A percentile compares a stretch with the other conserved stretches of the same genome.
phyloP scores from a whole-genome alignment of 768 basidiomycete genomes.

The Termitomyces sp. region DNA sequence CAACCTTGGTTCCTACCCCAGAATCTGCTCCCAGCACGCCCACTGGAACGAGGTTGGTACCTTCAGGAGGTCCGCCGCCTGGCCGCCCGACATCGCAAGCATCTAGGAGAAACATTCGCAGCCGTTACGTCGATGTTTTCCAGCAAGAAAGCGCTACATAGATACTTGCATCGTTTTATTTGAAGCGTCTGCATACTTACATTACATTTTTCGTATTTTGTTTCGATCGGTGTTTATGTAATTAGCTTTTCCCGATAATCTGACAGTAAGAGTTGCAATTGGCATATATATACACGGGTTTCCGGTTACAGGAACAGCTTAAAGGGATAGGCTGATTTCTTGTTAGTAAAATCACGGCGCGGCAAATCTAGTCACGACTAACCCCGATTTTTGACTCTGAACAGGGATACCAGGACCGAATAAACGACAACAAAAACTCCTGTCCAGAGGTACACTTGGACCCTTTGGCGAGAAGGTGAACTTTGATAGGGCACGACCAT shows the following conservation, averaged over 20 bases:
- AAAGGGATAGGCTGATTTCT: conserved; percentile 67
- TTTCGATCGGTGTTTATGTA: no score
- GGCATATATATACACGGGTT: background rate
- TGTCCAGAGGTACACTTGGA: conserved; percentile 89
- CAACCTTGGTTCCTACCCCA: conserved; percentile 53
- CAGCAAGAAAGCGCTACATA: conserved; percentile 42
- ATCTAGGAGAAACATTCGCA: conserved; percentile 73
- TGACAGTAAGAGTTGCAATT: background rate
- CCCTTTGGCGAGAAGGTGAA: conserved; percentile 69
- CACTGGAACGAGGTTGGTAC: conserved; percentile 37
- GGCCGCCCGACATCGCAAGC: conserved; percentile 52
- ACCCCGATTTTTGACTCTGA: conserved; percentile 91
- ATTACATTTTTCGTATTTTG: background rate
- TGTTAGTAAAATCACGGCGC: background rate
- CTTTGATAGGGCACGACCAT: conserved; percentile 75
- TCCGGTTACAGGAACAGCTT: conserved; percentile 48
- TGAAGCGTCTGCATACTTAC: conserved; percentile 11
- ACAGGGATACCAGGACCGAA: conserved; percentile 80
- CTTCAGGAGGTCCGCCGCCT: conserved; percentile 38
- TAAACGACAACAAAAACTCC: conserved; percentile 78
- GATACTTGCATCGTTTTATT: conserved; percentile 7
- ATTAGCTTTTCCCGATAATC: background rate
- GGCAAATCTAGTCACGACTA: conserved; percentile 14
- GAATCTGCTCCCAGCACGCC: conserved; percentile 47
- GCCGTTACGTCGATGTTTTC: conserved; percentile 89